Conservation (phyloP, 768 basidiomycete species). For the Boletus subcaerulescens region DNA sequence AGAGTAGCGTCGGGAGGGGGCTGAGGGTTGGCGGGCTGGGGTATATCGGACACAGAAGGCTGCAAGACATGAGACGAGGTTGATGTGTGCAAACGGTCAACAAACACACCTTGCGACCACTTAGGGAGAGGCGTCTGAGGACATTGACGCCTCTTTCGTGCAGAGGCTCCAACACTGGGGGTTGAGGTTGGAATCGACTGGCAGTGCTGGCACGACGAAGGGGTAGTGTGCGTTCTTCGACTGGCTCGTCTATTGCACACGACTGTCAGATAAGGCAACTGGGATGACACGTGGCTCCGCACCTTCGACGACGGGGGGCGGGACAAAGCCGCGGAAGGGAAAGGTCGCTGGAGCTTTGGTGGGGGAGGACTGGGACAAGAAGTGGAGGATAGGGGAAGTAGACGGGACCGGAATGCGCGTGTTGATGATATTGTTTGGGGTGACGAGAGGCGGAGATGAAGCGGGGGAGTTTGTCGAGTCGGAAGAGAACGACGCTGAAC, state of each 20-base stretch:
- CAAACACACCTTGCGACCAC: conserved; percentile 54
- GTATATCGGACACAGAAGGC: conserved; percentile 12
- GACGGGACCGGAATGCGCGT: conserved; percentile 52
- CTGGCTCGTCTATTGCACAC: conserved; percentile 36
- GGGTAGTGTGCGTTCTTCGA: conserved; percentile 41
- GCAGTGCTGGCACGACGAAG: conserved; percentile 58
- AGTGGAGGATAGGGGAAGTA: conserved; percentile 70
- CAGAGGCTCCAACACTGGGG: conserved; percentile 44
- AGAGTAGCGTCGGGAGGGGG: conserved; percentile 55
- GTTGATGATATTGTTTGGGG: conserved; percentile 43
- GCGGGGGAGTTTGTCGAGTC: conserved; percentile 52
- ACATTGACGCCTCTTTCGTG: conserved; percentile 69
- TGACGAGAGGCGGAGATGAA: conserved; percentile 50
- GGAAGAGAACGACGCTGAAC: conserved; percentile 64
- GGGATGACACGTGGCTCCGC: conserved; percentile 7
- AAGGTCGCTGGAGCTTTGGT: conserved; percentile 52
- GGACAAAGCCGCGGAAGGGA: conserved; percentile 54
- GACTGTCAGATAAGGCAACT: background rate
- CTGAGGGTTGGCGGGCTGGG: conserved; percentile 34
- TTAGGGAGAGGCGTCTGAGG: conserved; percentile 72
- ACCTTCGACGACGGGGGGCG: conserved; percentile 66
- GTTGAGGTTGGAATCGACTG: conserved; percentile 50
- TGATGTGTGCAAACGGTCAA: background rate
- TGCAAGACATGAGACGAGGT: background rate
- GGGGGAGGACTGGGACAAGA: conserved; percentile 60